A percentile compares a stretch with the other conserved stretches of the same genome.
Evolutionary conservation across 306 rosid genomes (phyloP).

Genomic region (Gynostemma pentaphyllum): DNA sequence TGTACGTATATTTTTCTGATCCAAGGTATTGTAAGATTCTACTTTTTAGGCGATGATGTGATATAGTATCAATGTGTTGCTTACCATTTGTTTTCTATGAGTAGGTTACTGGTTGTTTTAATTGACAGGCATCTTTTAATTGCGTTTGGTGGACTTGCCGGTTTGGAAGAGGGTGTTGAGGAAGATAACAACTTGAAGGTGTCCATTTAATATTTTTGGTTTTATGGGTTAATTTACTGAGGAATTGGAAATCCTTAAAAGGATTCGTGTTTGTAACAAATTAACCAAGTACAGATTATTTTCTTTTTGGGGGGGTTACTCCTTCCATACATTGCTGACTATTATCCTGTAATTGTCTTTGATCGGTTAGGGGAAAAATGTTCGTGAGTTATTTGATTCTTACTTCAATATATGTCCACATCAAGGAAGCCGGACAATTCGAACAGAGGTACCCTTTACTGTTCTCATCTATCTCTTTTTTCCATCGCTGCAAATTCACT

Average conservation of each 20-base stretch:
- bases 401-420: constrained; percentile 86
- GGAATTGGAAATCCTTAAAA: not conserved
- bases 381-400: constrained; percentile 35
- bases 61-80: no score
- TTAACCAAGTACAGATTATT: not conserved
- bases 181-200: constrained; percentile 77
- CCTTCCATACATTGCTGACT: not conserved
- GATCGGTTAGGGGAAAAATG: constrained; percentile 43
- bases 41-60: not conserved
- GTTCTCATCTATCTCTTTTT: not conserved
- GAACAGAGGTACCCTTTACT: constrained; percentile 57
- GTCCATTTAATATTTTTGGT: not conserved
- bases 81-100: not conserved
- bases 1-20: not conserved
- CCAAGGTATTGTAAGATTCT: not conserved
- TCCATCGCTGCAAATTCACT: not conserved
- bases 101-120: constrained; percentile 9
- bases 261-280: not conserved
- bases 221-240: not conserved
- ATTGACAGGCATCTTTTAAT: constrained; percentile 70
- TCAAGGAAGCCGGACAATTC: constrained; percentile 97
- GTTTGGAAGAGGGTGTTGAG: constrained; percentile 90
- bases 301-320: not conserved
- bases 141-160: constrained; percentile 98
- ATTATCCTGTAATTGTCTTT: constrained; percentile 7